Evolutionary conservation across 2,329 filamentous ascomycete species (phyloP).

Genomic region (Aspergillus transmontanensis): DNA sequence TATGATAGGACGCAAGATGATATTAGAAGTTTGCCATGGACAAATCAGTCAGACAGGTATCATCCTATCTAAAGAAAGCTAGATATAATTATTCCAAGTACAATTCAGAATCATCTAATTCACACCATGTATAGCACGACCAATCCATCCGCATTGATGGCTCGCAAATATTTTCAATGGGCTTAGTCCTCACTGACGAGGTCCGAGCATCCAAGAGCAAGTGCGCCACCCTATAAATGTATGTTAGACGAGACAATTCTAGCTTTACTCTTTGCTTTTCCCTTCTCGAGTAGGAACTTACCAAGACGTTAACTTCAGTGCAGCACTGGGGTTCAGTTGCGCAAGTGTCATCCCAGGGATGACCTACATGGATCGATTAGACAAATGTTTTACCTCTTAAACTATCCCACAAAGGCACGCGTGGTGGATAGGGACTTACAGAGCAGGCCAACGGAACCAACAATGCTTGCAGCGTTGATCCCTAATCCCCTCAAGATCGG

Average conservation of each 20-base stretch:
- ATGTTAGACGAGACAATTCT: background rate
- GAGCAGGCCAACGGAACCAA: conserved; percentile 31
- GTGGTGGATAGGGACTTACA: conserved; percentile 19
- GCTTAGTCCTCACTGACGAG: background rate
- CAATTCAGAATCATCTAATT: too few species aligned
- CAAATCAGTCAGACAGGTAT: background rate
- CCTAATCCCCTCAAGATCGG: conserved; percentile 27
- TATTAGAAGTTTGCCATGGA: background rate
- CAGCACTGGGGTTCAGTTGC: conserved; percentile 30
- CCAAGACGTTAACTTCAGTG: conserved; percentile 32
- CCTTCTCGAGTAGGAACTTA: conserved; percentile 15
- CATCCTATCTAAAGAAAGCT: background rate
- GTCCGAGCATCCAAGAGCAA: background rate
- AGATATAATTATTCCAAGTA: background rate
- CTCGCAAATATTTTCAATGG: background rate
- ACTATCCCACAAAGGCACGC: background rate
- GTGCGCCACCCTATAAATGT: background rate
- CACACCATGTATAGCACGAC: background rate
- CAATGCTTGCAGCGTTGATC: conserved; percentile 26
- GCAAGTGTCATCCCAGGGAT: conserved; percentile 26
- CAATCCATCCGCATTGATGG: too few species aligned
- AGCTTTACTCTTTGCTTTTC: background rate
- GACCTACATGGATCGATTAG: conserved; percentile 20
- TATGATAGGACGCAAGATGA: background rate
- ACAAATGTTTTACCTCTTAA: background rate